Percentiles rank a stretch among this genome's conserved stretches.
Conservation (phyloP, 2,329 filamentous ascomycete species). For the Fusarium sp. region DNA sequence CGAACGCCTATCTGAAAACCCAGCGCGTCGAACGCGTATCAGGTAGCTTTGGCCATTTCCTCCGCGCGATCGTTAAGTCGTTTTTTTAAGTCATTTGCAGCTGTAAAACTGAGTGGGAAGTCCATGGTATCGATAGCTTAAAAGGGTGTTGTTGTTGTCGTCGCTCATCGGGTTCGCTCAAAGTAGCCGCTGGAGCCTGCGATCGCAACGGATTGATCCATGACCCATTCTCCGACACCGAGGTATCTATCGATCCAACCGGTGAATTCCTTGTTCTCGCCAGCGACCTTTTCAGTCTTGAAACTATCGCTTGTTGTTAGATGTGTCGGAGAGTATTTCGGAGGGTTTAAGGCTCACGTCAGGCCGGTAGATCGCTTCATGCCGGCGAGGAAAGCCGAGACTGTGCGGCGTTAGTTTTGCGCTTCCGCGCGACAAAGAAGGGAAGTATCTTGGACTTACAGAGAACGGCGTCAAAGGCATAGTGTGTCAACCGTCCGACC, state of each 20-base stretch:
- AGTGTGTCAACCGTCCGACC: constrained; percentile 93
- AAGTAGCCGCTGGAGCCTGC: constrained; percentile 91
- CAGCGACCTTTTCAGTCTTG: constrained; percentile 83
- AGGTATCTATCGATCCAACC: constrained; percentile 95
- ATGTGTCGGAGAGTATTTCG: background rate
- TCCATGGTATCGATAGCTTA: constrained; percentile 32
- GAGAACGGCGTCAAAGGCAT: constrained; percentile 95
- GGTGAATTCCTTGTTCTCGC: constrained; percentile 83
- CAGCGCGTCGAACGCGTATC: constrained; percentile 24
- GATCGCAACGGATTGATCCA: constrained; percentile 96
- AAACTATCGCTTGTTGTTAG: constrained; percentile 70
- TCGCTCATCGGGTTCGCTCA: constrained; percentile 80
- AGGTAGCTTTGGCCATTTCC: constrained; percentile 19
- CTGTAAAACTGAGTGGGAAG: constrained; percentile 19
- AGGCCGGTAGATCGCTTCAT: constrained; percentile 97
- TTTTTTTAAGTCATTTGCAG: constrained; percentile 7
- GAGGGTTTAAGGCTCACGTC: constrained; percentile 77
- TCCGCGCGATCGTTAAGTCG: constrained; percentile 25
- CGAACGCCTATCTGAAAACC: constrained; percentile 43
- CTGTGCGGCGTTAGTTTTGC: constrained; percentile 56
- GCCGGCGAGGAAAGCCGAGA: constrained; percentile 95
- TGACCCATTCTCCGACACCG: constrained; percentile 94
- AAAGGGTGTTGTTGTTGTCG: background rate
- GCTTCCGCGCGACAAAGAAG: background rate
- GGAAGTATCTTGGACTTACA: constrained; percentile 65